These are phyloP conservation scores for Neurospora sp. DNA, from an alignment of 495 filamentous ascomycete species.

Conservation along the genomic window DNA sequence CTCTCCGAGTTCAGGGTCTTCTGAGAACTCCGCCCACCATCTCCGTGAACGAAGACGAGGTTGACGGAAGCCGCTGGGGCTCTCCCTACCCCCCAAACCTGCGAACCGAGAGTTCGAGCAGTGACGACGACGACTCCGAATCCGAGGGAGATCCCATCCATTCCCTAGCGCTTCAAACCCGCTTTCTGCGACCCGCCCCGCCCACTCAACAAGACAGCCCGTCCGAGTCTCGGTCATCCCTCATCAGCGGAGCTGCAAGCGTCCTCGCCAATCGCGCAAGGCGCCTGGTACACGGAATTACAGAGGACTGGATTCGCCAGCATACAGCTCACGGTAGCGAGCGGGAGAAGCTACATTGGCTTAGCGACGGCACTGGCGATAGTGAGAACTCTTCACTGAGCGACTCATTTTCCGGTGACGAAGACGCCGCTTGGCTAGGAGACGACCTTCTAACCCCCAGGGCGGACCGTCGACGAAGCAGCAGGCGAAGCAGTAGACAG, in stretches of 20 bases:
- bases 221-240: conserved; percentile 28
- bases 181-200: conserved; percentile 41
- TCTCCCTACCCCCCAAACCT: conserved; percentile 56
- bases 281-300: conserved; percentile 50
- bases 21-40: conserved; percentile 40
- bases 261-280: conserved; percentile 46
- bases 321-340: conserved; percentile 52
- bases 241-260: conserved; percentile 39
- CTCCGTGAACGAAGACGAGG: conserved; percentile 16
- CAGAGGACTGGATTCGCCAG: conserved; percentile 70
- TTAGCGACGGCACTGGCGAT: conserved; percentile 63
- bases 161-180: conserved; percentile 40
- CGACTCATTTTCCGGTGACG: conserved; percentile 37
- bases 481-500: conserved; percentile 31
- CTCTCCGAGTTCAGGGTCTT: conserved; percentile 36
- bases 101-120: conserved; percentile 41
- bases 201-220: conserved; percentile 23
- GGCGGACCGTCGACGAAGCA: conserved; percentile 25
- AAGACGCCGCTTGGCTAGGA: conserved; percentile 36
- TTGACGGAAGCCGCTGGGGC: conserved; percentile 60
- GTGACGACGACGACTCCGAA: conserved; percentile 22
- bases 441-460: conserved; percentile 29
- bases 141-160: conserved; percentile 45
- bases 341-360: conserved; percentile 59
- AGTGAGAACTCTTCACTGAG: conserved; percentile 54